These are phyloP conservation scores for Aspergillus sclerotiicarbonarius DNA, from an alignment of 495 filamentous ascomycete species.

Conservation along the genomic window DNA sequence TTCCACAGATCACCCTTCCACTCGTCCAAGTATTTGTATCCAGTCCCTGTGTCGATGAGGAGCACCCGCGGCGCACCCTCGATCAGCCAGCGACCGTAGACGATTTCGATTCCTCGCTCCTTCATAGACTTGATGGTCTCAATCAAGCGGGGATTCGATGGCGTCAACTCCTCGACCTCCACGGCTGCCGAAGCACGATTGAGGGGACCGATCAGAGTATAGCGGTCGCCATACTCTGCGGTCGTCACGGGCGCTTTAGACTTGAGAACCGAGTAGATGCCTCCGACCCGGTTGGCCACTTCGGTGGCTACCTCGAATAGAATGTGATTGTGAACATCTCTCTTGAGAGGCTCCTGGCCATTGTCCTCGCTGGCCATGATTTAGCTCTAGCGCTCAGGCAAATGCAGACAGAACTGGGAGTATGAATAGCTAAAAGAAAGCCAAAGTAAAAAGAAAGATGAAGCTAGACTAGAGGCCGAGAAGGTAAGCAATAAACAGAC, in stretches of 20 bases:
- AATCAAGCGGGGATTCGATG: constrained; percentile 74
- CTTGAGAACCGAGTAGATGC: constrained; percentile 98
- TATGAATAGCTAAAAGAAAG: background rate
- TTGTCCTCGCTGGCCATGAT: constrained; percentile 34
- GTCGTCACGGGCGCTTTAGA: constrained; percentile 98
- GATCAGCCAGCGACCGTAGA: constrained; percentile 97
- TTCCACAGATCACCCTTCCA: constrained; percentile 98
- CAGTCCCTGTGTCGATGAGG: constrained; percentile 92
- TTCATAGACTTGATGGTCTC: constrained; percentile 87
- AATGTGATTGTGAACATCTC: constrained; percentile 76
- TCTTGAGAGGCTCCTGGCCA: constrained; percentile 40
- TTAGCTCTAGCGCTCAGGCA: background rate
- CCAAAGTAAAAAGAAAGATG: background rate
- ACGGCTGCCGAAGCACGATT: constrained; percentile 90
- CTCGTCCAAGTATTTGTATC: constrained; percentile 86
- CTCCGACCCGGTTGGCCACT: constrained; percentile 95
- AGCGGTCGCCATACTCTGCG: constrained; percentile 95
- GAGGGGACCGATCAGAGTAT: constrained; percentile 91
- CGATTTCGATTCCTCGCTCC: constrained; percentile 80
- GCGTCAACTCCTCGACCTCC: constrained; percentile 89
- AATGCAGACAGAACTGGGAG: background rate
- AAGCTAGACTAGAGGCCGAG: background rate
- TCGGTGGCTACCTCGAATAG: constrained; percentile 97
- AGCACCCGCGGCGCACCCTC: constrained; percentile 92
- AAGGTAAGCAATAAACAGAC: background rate